A percentile compares a stretch with the other conserved stretches of the same genome.
Conservation (phyloP, 306 rosid genomes). For the Canavalia ensiformis region DNA sequence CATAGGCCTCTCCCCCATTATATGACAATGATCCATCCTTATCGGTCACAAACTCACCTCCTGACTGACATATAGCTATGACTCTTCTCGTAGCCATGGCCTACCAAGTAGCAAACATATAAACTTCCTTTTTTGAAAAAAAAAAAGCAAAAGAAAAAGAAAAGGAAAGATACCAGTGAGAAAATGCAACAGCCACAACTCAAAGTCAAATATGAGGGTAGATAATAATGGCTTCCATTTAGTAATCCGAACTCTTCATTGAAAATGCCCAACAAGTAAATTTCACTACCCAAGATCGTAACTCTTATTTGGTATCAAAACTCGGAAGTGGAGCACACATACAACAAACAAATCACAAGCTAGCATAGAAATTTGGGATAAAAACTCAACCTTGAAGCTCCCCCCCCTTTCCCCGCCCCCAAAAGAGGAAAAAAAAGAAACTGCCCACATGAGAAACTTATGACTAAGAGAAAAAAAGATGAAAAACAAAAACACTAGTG, state of each 20-base stretch:
- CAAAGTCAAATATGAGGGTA: constrained; percentile 32
- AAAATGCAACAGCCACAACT: constrained; percentile 13
- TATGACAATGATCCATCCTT: constrained; percentile 82
- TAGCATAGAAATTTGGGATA: background rate
- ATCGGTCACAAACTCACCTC: constrained; percentile 83
- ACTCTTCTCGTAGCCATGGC: constrained; percentile 78
- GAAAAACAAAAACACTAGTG: too few species aligned
- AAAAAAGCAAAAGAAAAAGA: background rate
- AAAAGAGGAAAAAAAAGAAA: background rate
- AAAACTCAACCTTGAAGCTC: constrained; percentile 2
- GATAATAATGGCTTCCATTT: constrained; percentile 28
- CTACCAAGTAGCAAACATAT: constrained; percentile 45
- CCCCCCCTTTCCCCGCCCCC: too few species aligned
- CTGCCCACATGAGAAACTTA: background rate
- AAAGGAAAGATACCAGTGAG: background rate
- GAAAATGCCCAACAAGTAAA: constrained; percentile 13
- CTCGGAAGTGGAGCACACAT: constrained; percentile 20
- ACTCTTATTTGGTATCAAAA: constrained; percentile 14
- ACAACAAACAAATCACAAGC: constrained; percentile 20
- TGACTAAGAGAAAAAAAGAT: background rate
- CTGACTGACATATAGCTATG: constrained; percentile 93
- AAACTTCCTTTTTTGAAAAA: background rate
- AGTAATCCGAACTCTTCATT: constrained; percentile 24
- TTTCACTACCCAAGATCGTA: constrained; percentile 30
- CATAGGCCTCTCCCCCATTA: constrained; percentile 91